These are phyloP conservation scores for Jamesozyma gamospora DNA, from an alignment of 805 yeast species.

Conservation along the genomic window DNA sequence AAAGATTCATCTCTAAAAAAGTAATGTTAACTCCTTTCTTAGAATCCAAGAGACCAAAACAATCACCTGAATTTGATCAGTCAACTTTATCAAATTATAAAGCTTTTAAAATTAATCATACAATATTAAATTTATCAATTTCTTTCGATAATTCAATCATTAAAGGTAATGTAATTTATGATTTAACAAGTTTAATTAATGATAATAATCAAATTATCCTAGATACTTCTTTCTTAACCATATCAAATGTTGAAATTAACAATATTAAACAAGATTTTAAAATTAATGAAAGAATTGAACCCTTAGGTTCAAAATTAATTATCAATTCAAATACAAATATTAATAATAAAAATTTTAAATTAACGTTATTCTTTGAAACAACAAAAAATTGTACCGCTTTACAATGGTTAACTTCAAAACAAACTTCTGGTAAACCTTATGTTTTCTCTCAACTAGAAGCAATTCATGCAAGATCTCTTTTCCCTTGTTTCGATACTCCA, in stretches of 20 bases:
- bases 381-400: constrained; percentile 72
- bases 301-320: constrained; percentile 50
- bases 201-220: constrained; percentile 28
- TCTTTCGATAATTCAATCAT: constrained; percentile 45
- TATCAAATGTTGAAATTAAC: constrained; percentile 39
- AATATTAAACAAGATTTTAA: constrained; percentile 24
- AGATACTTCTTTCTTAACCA: constrained; percentile 57
- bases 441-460: constrained; percentile 88
- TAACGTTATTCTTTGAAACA: constrained; percentile 51
- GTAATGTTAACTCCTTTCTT: constrained; percentile 21
- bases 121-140: constrained; percentile 45
- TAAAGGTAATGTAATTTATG: constrained; percentile 44
- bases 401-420: constrained; percentile 70
- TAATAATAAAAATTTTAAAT: constrained; percentile 9
- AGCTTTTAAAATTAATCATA: constrained; percentile 40
- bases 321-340: constrained; percentile 15
- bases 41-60: constrained; percentile 22
- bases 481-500: constrained; percentile 90
- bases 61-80: constrained; percentile 51
- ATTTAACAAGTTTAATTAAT: constrained; percentile 28
- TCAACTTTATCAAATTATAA: constrained; percentile 71
- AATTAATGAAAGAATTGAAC: constrained; percentile 36
- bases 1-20: not conserved
- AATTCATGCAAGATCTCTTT: constrained; percentile 77
- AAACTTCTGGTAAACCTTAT: constrained; percentile 59